Base-by-base conservation (phyloP, 805 yeast genomes). In the Starmerella gropengiesseri region DNA sequence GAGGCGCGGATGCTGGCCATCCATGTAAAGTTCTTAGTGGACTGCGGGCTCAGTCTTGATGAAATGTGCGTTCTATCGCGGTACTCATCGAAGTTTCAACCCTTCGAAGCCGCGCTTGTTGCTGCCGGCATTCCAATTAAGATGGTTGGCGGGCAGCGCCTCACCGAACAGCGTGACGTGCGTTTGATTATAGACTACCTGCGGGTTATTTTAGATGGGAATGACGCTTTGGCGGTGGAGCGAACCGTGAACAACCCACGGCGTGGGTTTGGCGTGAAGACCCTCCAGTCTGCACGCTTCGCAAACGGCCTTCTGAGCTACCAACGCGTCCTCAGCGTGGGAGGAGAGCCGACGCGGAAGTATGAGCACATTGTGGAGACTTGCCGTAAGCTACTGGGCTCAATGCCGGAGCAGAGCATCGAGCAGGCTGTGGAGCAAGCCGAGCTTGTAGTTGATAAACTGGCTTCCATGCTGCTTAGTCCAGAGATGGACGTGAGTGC, bases 161-260 rank as follows among this genome's bases (percentile, higher is more conserved):
- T 85, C 54, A 83, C 93, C 89, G 84, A 81, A 31, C 60, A 79
- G 31, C 73, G 72, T 43, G 94, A 83, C 54, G 77, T 84, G 13
- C 65, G 67, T 18, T 61, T 73, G 0, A 67, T 82, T 44, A 47
- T 85, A 32, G 81, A 79, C 54, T 75, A 77, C 50, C 55, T 89
- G 21, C 68, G 85, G 25, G 74, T 78, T 1, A 64, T 82, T 5
- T 67, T 73, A 4, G 71, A 78, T 21, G 73, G 69, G 19, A 58
- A 62, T 40, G 94, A 85, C 55, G 63, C 70, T 44, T 57, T 74
- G 22, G 82, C 94, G 0, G 64, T 74, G 26, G 49, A 73, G 26
- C 61, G 84, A 26, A 67, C 79, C 1, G 48, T 86, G 21, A 70
- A 72, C 34, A 66, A 65, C 40, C 89, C 87, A 1, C 66, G 75